Base-by-base conservation (phyloP, 208 protist genomes). In the Plasmodiophora brassicae region DNA sequence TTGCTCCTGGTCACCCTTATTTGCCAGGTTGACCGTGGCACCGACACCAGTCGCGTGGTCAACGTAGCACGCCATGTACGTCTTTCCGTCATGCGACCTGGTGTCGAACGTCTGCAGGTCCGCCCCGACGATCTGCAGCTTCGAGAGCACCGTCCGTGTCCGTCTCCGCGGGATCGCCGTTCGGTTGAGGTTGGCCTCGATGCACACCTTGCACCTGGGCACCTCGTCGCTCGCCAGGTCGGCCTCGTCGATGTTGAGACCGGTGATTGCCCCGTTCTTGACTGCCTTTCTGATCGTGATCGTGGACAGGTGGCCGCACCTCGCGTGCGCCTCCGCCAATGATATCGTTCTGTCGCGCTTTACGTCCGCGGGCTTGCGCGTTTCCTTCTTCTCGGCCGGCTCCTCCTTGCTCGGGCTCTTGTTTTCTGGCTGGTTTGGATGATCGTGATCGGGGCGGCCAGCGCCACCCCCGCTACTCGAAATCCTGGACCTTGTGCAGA, bases 371-470 rank as follows among this genome's bases (percentile, higher is more conserved):
- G n/a, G n/a, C n/a, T n/a, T n/a, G n/a, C n/a, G n/a, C n/a, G n/a
- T n/a, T n/a, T n/a, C n/a, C n/a, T n/a, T n/a, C n/a, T n/a, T n/a
- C n/a, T n/a, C n/a, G n/a, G n/a, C n/a, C n/a, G n/a, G n/a, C n/a
- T n/a, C n/a, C n/a, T n/a, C n/a, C n/a, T n/a, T n/a, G n/a, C n/a
- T n/a, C n/a, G n/a, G n/a, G n/a, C n/a, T n/a, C n/a, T n/a, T n/a
- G n/a, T n/a, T n/a, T n/a, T n/a, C n/a, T n/a, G n/a, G n/a, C n/a
- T 78, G 65, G 65, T 78, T 78, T 78, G 65, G 65, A 5, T 32
- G 14, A 38, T 78, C 41, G 5, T 8, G 5, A n/a, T n/a, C 32
- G n/a, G 14, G 65, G 65, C 32, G n/a, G 41, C 65, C 65, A 78
- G 41, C 14, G 5, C 14, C 14, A 14, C 5, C 14, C 65, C 5